A percentile compares a stretch with the other conserved stretches of the same genome.
These are phyloP conservation scores for Penicillium lividum DNA, from an alignment of 495 filamentous ascomycete genomes.

Conservation along the genomic window DNA sequence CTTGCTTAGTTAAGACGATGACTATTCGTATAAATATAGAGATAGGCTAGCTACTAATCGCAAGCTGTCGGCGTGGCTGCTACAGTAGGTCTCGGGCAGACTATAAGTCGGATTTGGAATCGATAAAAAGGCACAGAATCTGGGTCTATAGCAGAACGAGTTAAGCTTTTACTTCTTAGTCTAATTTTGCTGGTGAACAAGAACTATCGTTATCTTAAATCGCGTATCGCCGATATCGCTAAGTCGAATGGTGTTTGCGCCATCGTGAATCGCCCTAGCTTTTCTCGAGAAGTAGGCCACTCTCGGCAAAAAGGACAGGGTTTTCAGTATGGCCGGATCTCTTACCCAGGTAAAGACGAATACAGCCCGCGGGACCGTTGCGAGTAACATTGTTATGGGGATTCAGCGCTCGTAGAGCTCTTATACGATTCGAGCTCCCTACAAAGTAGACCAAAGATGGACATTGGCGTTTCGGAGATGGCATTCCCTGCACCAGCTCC, in stretches of 20 bases:
- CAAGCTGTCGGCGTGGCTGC: conserved; percentile 5
- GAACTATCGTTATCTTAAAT: not conserved
- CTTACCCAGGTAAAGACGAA: conserved; percentile 12
- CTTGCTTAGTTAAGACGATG: conserved; percentile 11
- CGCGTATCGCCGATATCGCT: conserved; percentile 6
- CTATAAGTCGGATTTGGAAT: conserved; percentile 9
- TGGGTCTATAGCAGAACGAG: conserved; percentile 17
- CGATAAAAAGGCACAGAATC: conserved; percentile 17
- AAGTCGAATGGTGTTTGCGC: conserved; percentile 8
- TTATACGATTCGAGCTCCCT: conserved; percentile 12
- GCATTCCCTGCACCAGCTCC: not conserved
- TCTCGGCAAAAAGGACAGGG: conserved; percentile 17
- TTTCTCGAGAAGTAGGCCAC: not conserved
- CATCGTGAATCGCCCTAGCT: not conserved
- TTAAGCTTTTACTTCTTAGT: conserved; percentile 12
- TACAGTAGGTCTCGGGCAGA: conserved; percentile 4
- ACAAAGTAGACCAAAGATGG: conserved; percentile 14
- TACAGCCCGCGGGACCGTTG: conserved; percentile 8
- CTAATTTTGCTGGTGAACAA: conserved; percentile 7
- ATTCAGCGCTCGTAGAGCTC: conserved; percentile 16
- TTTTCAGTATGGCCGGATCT: conserved; percentile 6
- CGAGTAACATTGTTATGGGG: conserved; percentile 25
- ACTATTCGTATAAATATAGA: conserved; percentile 3
- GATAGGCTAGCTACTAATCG: conserved; percentile 8
- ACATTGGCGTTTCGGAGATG: not conserved